Percentiles rank a stretch among this genome's conserved stretches.
These are phyloP conservation scores for Citropsis articulata DNA, from an alignment of 345 rosid species.

Conservation along the genomic window DNA sequence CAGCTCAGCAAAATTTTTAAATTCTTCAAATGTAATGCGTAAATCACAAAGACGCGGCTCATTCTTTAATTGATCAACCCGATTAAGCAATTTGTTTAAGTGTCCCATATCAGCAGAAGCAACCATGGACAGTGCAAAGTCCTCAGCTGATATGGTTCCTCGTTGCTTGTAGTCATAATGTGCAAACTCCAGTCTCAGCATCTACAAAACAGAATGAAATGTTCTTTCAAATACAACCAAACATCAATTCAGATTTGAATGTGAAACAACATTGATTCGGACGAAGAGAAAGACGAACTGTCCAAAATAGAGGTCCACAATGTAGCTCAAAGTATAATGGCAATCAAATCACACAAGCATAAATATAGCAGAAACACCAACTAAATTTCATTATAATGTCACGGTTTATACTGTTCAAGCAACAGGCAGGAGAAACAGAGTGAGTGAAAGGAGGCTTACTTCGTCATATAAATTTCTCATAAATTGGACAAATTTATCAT, in stretches of 20 bases:
- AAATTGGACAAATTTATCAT: slow-evolving; percentile 75
- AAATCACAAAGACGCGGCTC: slow-evolving; percentile 46
- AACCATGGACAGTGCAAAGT: slow-evolving; percentile 91
- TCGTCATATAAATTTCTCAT: slow-evolving; percentile 68
- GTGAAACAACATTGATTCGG: not conserved
- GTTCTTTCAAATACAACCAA: not conserved
- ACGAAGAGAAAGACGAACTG: not conserved
- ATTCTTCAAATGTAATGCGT: slow-evolving; percentile 67
- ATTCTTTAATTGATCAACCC: slow-evolving; percentile 56
- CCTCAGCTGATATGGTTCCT: slow-evolving; percentile 75
- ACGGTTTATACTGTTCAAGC: not conserved
- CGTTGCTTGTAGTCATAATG: slow-evolving; percentile 79
- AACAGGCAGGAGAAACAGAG: not conserved
- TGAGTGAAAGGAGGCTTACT: slow-evolving; percentile 35
- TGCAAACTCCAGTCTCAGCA: slow-evolving; percentile 77
- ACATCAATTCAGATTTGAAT: not conserved
- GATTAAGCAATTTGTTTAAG: slow-evolving; percentile 59
- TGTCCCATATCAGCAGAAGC: slow-evolving; percentile 90
- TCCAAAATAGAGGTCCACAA: not conserved
- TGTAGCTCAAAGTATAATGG: not conserved
- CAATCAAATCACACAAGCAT: not conserved
- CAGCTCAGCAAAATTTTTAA: slow-evolving; percentile 73
- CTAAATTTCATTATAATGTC: not conserved
- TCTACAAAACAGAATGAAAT: slow-evolving; percentile 35
- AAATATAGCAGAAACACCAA: not conserved